phyloP scores from a whole-genome alignment of 306 rosid species.

The Ziziphus jujuba region DNA sequence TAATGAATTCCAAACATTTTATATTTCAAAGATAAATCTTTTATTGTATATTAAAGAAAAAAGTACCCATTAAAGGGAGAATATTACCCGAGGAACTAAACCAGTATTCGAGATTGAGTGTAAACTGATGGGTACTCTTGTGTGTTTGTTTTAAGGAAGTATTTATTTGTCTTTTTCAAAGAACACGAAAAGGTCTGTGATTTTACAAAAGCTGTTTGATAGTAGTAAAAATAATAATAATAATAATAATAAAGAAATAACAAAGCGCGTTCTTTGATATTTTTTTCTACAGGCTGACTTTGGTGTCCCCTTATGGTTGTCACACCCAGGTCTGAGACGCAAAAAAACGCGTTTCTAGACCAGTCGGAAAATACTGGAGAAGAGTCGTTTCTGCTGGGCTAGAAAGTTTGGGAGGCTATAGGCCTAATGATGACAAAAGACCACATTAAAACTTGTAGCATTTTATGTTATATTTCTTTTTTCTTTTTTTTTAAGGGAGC shows the following conservation, averaged over 20 bases:
- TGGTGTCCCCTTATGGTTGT: constrained; percentile 26
- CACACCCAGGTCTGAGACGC: not conserved
- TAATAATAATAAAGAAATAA: not conserved
- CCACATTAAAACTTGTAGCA: not conserved
- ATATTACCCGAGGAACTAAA: too few species aligned
- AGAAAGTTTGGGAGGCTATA: not conserved
- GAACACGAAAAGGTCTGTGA: too few species aligned
- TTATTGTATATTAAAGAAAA: too few species aligned
- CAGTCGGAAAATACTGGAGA: not conserved
- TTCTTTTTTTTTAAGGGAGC: constrained; percentile 3
- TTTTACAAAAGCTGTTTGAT: too few species aligned
- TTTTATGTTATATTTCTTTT: not conserved
- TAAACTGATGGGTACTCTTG: too few species aligned
- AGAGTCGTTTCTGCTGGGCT: not conserved
- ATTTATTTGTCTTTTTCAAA: too few species aligned
- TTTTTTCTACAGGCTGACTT: constrained; percentile 21
- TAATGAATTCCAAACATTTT: too few species aligned
- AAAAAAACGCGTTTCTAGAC: constrained; percentile 9
- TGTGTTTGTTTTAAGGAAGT: too few species aligned
- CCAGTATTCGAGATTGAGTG: too few species aligned
- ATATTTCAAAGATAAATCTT: too few species aligned
- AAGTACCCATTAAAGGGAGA: too few species aligned
- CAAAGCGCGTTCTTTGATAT: not conserved
- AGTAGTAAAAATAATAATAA: too few species aligned
- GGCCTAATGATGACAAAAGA: not conserved